phyloP scores from a whole-genome alignment of 2,329 filamentous ascomycete species.

The Celoporthe dispersa region DNA sequence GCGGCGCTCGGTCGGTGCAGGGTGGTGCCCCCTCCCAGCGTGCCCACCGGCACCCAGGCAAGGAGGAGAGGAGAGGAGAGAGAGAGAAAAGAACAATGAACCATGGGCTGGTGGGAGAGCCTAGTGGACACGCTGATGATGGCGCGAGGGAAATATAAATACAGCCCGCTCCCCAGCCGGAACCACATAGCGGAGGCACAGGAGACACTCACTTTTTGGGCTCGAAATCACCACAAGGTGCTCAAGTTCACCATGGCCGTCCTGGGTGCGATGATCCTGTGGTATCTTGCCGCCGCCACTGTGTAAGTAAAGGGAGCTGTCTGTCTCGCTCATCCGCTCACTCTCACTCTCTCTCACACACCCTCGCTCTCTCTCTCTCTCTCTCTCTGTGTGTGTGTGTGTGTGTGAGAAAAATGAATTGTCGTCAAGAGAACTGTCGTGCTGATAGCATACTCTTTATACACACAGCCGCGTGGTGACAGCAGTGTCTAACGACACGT shows the following conservation, averaged over 20 bases:
- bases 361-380: background rate
- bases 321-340: background rate
- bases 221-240: constrained; percentile 31
- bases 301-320: constrained; percentile 32
- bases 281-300: constrained; percentile 34
- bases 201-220: constrained; percentile 31
- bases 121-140: constrained; percentile 30
- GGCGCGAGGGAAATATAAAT: constrained; percentile 35
- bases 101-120: constrained; percentile 9
- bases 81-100: background rate
- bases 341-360: background rate
- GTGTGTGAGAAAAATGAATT: no score
- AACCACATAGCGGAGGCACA: constrained; percentile 29
- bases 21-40: background rate
- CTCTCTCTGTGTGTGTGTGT: no score
- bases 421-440: no score
- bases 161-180: constrained; percentile 34
- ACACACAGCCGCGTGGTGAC: constrained; percentile 23
- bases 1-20: background rate
- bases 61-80: background rate
- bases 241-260: constrained; percentile 32
- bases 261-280: constrained; percentile 32
- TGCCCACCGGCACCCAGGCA: background rate
- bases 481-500: constrained; percentile 20
- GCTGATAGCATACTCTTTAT: constrained; percentile 6